Conservation (phyloP, 2,329 filamentous ascomycete species). For the Atkinsonella hypoxylon region DNA sequence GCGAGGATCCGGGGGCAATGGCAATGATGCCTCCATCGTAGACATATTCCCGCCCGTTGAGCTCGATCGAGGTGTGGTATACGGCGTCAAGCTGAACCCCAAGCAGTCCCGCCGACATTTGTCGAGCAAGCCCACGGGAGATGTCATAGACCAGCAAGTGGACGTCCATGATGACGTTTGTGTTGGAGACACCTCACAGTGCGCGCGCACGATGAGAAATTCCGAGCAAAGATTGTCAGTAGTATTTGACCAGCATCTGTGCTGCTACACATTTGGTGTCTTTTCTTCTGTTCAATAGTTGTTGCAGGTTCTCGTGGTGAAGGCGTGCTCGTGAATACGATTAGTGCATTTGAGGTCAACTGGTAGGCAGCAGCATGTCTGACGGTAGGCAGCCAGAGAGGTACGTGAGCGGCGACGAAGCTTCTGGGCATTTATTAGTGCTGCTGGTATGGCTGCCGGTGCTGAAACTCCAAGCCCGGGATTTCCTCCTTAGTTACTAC, state of each 20-base stretch:
- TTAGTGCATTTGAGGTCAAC: too few relatives aligned
- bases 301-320: too few relatives aligned
- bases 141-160: slow-evolving; percentile 70
- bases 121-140: slow-evolving; percentile 46
- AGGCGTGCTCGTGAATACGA: too few relatives aligned
- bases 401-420: slow-evolving; percentile 1
- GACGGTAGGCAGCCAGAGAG: background rate
- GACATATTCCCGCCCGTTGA: slow-evolving; percentile 77
- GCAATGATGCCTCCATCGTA: slow-evolving; percentile 82
- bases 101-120: slow-evolving; percentile 41
- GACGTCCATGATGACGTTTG: slow-evolving; percentile 49
- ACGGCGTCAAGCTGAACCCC: slow-evolving; percentile 70
- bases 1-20: slow-evolving; percentile 68
- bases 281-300: too few relatives aligned
- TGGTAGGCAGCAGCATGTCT: too few relatives aligned
- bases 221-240: too few relatives aligned
- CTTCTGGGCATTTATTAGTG: background rate
- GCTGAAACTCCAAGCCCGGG: too few relatives aligned
- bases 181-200: background rate
- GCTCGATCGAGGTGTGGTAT: slow-evolving; percentile 85
- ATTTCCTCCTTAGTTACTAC: too few relatives aligned
- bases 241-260: too few relatives aligned
- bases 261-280: too few relatives aligned
- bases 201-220: too few relatives aligned
- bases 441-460: background rate